These are phyloP conservation scores for Lepiota brunneoincarnata DNA, from an alignment of 768 basidiomycete species.

Conservation along the genomic window DNA sequence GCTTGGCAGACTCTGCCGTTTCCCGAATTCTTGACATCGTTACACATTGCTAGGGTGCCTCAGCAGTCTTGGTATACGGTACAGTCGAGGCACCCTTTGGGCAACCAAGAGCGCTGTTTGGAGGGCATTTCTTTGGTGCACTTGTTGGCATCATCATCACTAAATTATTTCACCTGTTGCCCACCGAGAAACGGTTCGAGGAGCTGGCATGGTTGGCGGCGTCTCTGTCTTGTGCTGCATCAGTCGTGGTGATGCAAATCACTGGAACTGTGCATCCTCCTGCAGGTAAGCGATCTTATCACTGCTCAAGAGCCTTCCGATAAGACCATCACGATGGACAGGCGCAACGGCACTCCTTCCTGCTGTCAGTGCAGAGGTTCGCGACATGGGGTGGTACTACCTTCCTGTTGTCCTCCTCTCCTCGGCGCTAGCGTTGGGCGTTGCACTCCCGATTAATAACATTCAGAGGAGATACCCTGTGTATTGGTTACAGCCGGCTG, in stretches of 20 bases:
- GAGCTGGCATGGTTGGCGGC: conserved; percentile 49
- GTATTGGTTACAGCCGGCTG: conserved; percentile 39
- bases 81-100: conserved; percentile 50
- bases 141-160: conserved; percentile 48
- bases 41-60: conserved; percentile 41
- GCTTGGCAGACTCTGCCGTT: neutral
- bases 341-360: conserved; percentile 55
- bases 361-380: conserved; percentile 37
- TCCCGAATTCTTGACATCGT: neutral
- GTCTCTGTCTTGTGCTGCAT: conserved; percentile 39
- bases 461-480: conserved; percentile 48
- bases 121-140: conserved; percentile 51
- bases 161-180: conserved; percentile 47
- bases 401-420: conserved; percentile 50
- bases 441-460: conserved; percentile 49
- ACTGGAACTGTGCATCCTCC: conserved; percentile 53
- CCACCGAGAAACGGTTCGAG: conserved; percentile 37
- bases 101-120: conserved; percentile 49
- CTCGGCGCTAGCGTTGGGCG: conserved; percentile 38
- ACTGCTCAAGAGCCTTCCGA: neutral
- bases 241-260: conserved; percentile 50
- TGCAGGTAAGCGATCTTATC: conserved; percentile 31
- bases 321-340: conserved; percentile 10
- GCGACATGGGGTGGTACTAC: conserved; percentile 50
- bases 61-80: conserved; percentile 54